A percentile compares a stretch with the other conserved stretches of the same genome.
Evolutionary conservation across 495 filamentous ascomycete genomes (phyloP).

Genomic region (Tricharina praecox): DNA sequence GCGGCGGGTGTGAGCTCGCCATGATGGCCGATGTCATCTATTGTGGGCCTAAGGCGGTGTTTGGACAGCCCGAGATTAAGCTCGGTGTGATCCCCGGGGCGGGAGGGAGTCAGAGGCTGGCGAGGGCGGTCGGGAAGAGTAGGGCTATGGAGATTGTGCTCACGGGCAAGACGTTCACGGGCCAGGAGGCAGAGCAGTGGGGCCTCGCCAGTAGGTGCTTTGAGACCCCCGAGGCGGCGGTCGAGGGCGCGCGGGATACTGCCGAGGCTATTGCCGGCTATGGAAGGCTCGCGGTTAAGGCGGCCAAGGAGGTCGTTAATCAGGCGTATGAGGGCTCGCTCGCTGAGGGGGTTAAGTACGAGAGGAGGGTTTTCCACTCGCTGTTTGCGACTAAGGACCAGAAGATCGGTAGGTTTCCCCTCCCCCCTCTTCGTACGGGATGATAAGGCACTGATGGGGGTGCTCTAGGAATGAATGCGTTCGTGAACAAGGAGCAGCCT

Average conservation of each 20-base stretch:
- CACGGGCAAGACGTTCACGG: conserved; percentile 66
- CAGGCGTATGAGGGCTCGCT: conserved; percentile 82
- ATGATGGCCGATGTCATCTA: conserved; percentile 94
- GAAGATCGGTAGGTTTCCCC: conserved; percentile 67
- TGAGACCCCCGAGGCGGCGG: conserved; percentile 60
- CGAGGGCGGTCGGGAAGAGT: conserved; percentile 69
- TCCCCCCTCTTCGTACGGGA: too few relatives aligned
- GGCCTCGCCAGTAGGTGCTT: conserved; percentile 73
- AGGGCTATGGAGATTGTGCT: conserved; percentile 88
- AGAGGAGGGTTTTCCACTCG: conserved; percentile 78
- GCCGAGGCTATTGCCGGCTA: conserved; percentile 78
- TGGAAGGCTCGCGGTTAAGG: conserved; percentile 62
- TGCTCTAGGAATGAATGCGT: conserved; percentile 64
- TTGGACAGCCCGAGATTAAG: conserved; percentile 94
- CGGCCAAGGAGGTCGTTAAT: conserved; percentile 94
- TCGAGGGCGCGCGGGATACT: conserved; percentile 59
- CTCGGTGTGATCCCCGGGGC: conserved; percentile 84
- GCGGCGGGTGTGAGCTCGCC: conserved; percentile 93
- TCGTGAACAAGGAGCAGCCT: conserved; percentile 84
- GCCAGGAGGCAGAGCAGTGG: conserved; percentile 72
- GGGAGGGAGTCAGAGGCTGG: conserved; percentile 80
- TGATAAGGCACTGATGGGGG: not conserved
- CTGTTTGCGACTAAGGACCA: conserved; percentile 89
- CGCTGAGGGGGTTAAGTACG: conserved; percentile 82
- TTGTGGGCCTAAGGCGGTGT: conserved; percentile 63